Conservation (phyloP, 1,284 basidiomycete genomes). For the Phlebopus sp. region DNA sequence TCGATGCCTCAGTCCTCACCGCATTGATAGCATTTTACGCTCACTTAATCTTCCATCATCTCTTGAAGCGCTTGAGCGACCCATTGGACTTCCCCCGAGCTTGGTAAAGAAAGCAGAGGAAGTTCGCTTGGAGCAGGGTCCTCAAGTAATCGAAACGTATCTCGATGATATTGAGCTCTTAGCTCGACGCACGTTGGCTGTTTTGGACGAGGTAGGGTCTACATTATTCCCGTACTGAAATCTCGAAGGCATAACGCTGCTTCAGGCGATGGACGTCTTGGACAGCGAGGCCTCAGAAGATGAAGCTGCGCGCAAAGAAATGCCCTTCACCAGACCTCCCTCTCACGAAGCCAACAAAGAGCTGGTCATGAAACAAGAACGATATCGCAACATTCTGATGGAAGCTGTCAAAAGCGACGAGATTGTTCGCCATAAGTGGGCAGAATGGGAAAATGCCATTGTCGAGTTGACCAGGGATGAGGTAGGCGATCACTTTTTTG, state of each 20-base stretch:
- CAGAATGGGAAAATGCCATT: slow-evolving; percentile 80
- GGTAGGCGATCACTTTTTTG: slow-evolving; percentile 37
- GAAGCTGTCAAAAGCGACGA: slow-evolving; percentile 77
- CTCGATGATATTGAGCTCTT: slow-evolving; percentile 75
- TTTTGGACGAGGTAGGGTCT: slow-evolving; percentile 71
- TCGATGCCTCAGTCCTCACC: slow-evolving; percentile 4
- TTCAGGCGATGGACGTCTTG: slow-evolving; percentile 81
- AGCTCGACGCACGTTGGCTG: slow-evolving; percentile 56
- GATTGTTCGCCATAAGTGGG: slow-evolving; percentile 78
- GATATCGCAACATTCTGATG: slow-evolving; percentile 71
- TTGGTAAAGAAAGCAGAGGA: slow-evolving; percentile 86
- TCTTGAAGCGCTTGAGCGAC: slow-evolving; percentile 85
- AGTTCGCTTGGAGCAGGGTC: slow-evolving; percentile 76
- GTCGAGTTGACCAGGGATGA: slow-evolving; percentile 70
- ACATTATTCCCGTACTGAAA: not conserved
- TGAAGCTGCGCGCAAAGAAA: slow-evolving; percentile 59
- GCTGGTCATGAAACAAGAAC: slow-evolving; percentile 66
- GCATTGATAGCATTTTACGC: slow-evolving; percentile 56
- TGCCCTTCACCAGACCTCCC: slow-evolving; percentile 49
- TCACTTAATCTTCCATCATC: slow-evolving; percentile 81
- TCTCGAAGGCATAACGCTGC: not conserved
- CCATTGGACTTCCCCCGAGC: slow-evolving; percentile 86
- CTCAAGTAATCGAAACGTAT: slow-evolving; percentile 66
- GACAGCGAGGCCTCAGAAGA: slow-evolving; percentile 90
- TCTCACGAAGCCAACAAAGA: slow-evolving; percentile 81